Evolutionary conservation across 306 rosid species (phyloP).

Genomic region (Vachellia pachyceras): DNA sequence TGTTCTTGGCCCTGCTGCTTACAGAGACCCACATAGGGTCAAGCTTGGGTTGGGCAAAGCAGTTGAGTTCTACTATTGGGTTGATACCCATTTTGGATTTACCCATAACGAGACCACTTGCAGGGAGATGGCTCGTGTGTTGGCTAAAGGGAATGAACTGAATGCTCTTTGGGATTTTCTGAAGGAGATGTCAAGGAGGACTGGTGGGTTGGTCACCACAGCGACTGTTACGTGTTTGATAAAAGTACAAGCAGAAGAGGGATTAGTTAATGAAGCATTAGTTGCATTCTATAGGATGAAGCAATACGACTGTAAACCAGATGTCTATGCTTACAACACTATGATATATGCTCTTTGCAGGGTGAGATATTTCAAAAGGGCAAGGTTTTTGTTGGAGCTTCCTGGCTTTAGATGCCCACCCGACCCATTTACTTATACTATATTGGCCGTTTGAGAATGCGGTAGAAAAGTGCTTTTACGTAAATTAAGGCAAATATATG

Average conservation of each 20-base stretch:
- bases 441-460: no score
- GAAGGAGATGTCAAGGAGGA: conserved; percentile 53
- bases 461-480: no score
- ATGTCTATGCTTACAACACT: conserved; percentile 69
- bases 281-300: conserved; percentile 74
- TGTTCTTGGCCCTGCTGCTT: conserved; percentile 78
- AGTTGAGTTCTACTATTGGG: conserved; percentile 74
- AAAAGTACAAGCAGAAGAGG: conserved; percentile 83
- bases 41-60: conserved; percentile 64
- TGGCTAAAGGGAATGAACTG: conserved; percentile 59
- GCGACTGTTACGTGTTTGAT: conserved; percentile 82
- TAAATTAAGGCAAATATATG: no score
- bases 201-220: conserved; percentile 55
- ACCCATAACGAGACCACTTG: conserved; percentile 66
- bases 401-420: conserved; percentile 88
- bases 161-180: conserved; percentile 71
- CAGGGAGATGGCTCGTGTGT: conserved; percentile 74
- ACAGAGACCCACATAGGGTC: conserved; percentile 59
- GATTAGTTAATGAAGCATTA: conserved; percentile 70
- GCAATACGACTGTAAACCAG: conserved; percentile 71
- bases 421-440: conserved; percentile 71
- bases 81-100: conserved; percentile 61
- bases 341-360: conserved; percentile 69
- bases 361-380: conserved; percentile 73
- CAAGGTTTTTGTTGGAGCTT: conserved; percentile 67